phyloP scores from a whole-genome alignment of 2,329 filamentous ascomycete species.

The Hansfordia pulvinata region DNA sequence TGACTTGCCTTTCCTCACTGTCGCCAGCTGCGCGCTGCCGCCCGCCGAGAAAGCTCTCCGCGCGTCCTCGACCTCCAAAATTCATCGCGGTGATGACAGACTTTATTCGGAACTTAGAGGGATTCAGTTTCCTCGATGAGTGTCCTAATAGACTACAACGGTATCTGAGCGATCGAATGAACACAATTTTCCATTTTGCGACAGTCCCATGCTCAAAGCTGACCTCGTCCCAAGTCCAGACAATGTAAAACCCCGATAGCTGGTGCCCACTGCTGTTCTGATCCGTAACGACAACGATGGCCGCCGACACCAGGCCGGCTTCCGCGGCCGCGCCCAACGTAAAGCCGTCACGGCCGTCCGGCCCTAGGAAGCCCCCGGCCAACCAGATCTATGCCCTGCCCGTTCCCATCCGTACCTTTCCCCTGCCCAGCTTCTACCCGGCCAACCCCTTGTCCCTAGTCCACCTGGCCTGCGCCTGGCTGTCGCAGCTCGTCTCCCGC shows the following conservation, averaged over 20 bases:
- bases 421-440: constrained; percentile 77
- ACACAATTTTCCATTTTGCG: no score
- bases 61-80: neutral
- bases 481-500: constrained; percentile 55
- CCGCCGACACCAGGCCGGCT: no score
- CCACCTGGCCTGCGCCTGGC: constrained; percentile 64
- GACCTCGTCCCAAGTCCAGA: no score
- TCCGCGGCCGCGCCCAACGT: constrained; percentile 39
- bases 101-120: constrained; percentile 41
- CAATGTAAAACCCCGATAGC: no score
- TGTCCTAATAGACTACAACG: constrained; percentile 84
- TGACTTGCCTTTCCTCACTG: neutral
- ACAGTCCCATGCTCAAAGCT: no score
- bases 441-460: constrained; percentile 84
- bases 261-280: constrained; percentile 1
- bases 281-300: no score
- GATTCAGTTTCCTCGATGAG: constrained; percentile 47
- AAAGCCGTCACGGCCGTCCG: constrained; percentile 66
- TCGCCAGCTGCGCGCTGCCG: no score
- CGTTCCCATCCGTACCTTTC: constrained; percentile 67
- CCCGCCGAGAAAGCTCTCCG: neutral
- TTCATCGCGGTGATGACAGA: constrained; percentile 50
- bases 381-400: constrained; percentile 72
- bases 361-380: constrained; percentile 21
- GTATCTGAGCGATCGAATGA: constrained; percentile 63